Conservation (phyloP, 2,329 filamentous ascomycete species). For the Allantophomopsis lycopodina region DNA sequence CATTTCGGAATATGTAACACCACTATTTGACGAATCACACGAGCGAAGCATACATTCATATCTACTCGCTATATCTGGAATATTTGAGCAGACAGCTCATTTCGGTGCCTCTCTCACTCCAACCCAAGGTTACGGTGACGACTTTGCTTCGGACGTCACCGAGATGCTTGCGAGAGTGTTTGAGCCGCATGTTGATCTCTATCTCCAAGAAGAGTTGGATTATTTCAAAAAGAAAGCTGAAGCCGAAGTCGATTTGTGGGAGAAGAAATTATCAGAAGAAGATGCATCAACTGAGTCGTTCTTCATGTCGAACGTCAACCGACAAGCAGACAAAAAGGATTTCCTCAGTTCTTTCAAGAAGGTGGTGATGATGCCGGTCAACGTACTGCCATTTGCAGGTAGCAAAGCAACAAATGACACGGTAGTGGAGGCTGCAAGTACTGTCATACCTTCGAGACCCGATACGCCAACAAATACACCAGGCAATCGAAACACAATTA, state of each 20-base stretch:
- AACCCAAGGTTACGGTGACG: conserved; percentile 45
- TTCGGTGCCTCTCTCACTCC: conserved; percentile 61
- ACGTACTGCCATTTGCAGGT: conserved; percentile 58
- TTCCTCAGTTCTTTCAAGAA: conserved; percentile 96
- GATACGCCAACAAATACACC: conserved; percentile 27
- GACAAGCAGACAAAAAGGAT: conserved; percentile 91
- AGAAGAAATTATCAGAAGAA: conserved; percentile 81
- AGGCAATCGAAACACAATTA: conserved; percentile 14
- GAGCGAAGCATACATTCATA: conserved; percentile 63
- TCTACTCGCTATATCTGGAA: conserved; percentile 70
- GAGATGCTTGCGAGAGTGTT: conserved; percentile 61
- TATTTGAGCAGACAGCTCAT: conserved; percentile 75
- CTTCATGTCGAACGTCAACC: conserved; percentile 89
- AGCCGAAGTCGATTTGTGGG: conserved; percentile 70
- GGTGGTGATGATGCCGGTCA: conserved; percentile 98
- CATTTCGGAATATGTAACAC: conserved; percentile 73
- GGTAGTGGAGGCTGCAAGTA: conserved; percentile 4
- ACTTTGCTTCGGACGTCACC: conserved; percentile 51
- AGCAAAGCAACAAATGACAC: conserved; percentile 16
- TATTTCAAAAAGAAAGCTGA: conserved; percentile 69
- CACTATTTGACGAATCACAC: conserved; percentile 79
- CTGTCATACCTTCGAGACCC: conserved; percentile 26
- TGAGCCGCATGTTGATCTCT: conserved; percentile 86
- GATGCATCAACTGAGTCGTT: conserved; percentile 85
- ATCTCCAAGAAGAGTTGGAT: conserved; percentile 82